Base-by-base conservation (phyloP, 164 flowering plant species). In the Nelumbo lutea region DNA sequence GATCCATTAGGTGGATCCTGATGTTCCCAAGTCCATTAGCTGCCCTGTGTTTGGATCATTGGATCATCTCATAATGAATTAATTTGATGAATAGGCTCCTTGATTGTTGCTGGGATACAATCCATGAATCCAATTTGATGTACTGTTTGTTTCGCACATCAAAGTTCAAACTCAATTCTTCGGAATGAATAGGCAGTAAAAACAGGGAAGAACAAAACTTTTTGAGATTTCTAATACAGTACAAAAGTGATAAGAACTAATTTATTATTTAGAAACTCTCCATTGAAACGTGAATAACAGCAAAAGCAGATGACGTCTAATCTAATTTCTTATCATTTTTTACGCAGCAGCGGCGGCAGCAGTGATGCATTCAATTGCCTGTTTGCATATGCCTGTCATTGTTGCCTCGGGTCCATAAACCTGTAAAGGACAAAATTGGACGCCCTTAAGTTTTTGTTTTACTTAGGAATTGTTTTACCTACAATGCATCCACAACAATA, bases 361-460 rank as follows among this genome's bases (percentile, higher is more conserved):
- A 50, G 75, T 73, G 75, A 89, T 82, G 83, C 86, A 89, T 47
- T 85, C 79, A 4, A 89, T 88, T 4, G 91, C 91, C 76, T 88
- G 83, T 70, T 88, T 85, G 86, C 93, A 87, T 56, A 88, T 88
- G 50, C 91, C 89, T 4, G 93, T 87, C 93, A 88, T 88, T 3
- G 89, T 87, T 5, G 87, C 90, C 76, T 86, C 91, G 42, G 94
- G 91, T 27, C 94, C 94, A 58, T 86, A 87, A 65, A 89, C 90
- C 94, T 88, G 70, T 15, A 70, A 39, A 15, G 59, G 47, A 51
- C 39, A 6, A 11, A 38, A 2, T 11, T 2, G 55, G 10, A 9
- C 10, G 5, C 0, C 7, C 5, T 11, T 7, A 40, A n/a, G 27
- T 38, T 6, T 48, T 7, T 15, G 3, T 4, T 10, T 14, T 27